A percentile compares a stretch with the other conserved stretches of the same genome.
Evolutionary conservation across 257 asterid species (phyloP).

Genomic region (Pogostemon cablin): DNA sequence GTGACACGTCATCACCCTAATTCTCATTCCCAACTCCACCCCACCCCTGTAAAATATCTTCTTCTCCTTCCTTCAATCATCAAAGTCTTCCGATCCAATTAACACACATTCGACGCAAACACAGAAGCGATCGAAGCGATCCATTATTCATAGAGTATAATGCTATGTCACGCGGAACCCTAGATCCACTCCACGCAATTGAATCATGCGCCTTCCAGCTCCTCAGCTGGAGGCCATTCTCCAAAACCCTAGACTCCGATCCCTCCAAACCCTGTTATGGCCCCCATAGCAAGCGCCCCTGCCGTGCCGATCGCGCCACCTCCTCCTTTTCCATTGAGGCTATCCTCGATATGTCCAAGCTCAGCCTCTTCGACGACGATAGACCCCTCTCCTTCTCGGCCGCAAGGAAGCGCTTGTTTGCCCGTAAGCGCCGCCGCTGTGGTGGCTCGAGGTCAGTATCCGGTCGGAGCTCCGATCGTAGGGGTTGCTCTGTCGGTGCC

Average conservation of each 20-base stretch:
- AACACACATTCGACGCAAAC: not conserved
- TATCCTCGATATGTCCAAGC: conserved; percentile 77
- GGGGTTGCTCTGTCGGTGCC: conserved; percentile 78
- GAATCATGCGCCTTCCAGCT: conserved; percentile 76
- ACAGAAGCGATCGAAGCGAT: not conserved
- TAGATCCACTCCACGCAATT: conserved; percentile 60
- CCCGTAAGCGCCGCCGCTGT: conserved; percentile 77
- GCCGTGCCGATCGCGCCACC: conserved; percentile 78
- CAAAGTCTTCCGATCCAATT: not conserved
- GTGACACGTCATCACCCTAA: too few species aligned
- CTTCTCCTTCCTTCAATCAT: not conserved
- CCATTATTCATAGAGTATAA: not conserved
- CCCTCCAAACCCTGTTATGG: conserved; percentile 51
- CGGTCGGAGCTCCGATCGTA: conserved; percentile 91
- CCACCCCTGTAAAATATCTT: too few species aligned
- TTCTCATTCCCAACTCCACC: too few species aligned
- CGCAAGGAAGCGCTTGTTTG: conserved; percentile 62
- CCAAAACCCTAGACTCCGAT: conserved; percentile 59
- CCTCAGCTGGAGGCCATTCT: conserved; percentile 48
- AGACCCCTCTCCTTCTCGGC: conserved; percentile 45
- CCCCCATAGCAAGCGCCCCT: conserved; percentile 73
- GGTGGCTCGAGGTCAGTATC: conserved; percentile 89
- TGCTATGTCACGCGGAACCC: conserved; percentile 58
- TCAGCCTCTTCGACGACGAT: conserved; percentile 81
- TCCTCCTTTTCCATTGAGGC: conserved; percentile 77